These are phyloP conservation scores for Penicillium sp. DNA, from an alignment of 2,329 filamentous ascomycete genomes.

Conservation along the genomic window DNA sequence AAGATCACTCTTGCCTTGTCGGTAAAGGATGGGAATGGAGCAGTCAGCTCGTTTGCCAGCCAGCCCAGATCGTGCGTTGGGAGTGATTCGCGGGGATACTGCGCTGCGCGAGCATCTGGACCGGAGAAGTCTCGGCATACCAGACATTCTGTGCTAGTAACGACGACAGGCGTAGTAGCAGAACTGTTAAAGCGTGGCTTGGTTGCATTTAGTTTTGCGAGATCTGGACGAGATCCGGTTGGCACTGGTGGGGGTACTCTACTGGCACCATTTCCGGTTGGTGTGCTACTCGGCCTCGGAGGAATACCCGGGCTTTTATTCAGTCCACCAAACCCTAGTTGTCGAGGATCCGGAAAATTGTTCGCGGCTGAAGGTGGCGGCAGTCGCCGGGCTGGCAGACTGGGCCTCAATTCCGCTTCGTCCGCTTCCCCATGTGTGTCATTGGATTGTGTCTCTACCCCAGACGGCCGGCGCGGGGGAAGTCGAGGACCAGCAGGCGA, in stretches of 20 bases:
- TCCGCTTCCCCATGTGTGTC: constrained; percentile 22
- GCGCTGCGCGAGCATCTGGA: constrained; percentile 77
- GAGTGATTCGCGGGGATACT: constrained; percentile 74
- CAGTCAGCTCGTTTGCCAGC: constrained; percentile 78
- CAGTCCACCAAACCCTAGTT: constrained; percentile 56
- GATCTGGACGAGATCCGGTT: constrained; percentile 61
- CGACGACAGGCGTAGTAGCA: constrained; percentile 23
- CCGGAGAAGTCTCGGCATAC: constrained; percentile 86
- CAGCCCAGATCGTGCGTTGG: constrained; percentile 72
- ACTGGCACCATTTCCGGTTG: constrained; percentile 27
- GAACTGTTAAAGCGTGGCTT: constrained; percentile 52
- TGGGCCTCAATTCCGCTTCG: constrained; percentile 12
- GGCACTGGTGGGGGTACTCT: constrained; percentile 58
- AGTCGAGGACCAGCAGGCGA: constrained; percentile 29
- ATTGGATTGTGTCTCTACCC: constrained; percentile 23
- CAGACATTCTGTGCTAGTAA: constrained; percentile 63
- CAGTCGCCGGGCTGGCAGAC: constrained; percentile 38
- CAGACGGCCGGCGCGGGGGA: constrained; percentile 37
- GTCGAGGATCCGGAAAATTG: constrained; percentile 43
- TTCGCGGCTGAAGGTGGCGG: constrained; percentile 43
- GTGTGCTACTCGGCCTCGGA: constrained; percentile 25
- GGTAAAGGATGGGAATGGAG: constrained; percentile 78
- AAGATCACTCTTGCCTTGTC: constrained; percentile 95
- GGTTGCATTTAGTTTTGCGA: constrained; percentile 61
- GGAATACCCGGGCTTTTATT: constrained; percentile 42